Evolutionary conservation across 768 basidiomycete genomes (phyloP).

Genomic region (Boletus speciosus): DNA sequence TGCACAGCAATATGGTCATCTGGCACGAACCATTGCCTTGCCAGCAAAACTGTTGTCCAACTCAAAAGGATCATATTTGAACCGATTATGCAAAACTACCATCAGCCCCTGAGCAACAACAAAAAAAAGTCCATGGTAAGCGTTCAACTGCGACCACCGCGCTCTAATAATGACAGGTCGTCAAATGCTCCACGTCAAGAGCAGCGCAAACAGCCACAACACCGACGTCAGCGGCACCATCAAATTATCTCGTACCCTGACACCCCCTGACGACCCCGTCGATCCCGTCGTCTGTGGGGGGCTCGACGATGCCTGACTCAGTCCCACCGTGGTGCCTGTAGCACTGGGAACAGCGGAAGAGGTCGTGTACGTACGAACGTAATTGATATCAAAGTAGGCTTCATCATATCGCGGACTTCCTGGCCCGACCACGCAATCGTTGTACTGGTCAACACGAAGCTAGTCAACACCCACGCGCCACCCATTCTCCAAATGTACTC

Average conservation of each 20-base stretch:
- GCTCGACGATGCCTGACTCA: background rate
- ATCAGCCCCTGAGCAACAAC: background rate
- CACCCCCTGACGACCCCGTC: background rate
- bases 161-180: background rate
- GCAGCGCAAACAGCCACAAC: background rate
- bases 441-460: slow-evolving; percentile 34
- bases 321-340: background rate
- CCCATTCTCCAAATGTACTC: slow-evolving; percentile 13
- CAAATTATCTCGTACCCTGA: background rate
- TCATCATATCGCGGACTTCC: slow-evolving; percentile 53
- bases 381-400: slow-evolving; percentile 67
- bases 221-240: background rate
- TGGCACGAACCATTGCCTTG: no score
- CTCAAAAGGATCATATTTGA: no score
- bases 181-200: slow-evolving; percentile 11
- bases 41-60: no score
- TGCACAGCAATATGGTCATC: no score
- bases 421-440: slow-evolving; percentile 52
- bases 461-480: background rate
- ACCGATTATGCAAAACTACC: no score
- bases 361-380: slow-evolving; percentile 57
- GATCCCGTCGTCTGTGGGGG: background rate
- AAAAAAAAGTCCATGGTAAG: background rate
- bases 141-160: background rate
- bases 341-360: background rate